phyloP scores from a whole-genome alignment of 305 asterid species.

The Plantago rigida region DNA sequence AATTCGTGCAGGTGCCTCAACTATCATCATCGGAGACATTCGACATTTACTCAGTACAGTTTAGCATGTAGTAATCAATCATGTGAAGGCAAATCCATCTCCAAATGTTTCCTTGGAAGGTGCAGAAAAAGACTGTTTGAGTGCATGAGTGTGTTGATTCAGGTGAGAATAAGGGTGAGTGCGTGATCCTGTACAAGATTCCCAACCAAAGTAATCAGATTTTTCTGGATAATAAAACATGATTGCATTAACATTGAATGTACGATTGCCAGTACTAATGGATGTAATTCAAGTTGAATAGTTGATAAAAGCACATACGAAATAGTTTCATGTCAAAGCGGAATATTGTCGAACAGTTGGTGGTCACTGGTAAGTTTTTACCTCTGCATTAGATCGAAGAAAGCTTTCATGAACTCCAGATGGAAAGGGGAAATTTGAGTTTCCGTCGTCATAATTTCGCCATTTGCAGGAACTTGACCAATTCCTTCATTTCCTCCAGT shows the following conservation, averaged over 20 bases:
- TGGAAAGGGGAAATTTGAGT: background rate
- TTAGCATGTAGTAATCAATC: conserved; percentile 21
- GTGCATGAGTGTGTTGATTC: background rate
- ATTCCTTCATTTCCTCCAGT: too few relatives aligned
- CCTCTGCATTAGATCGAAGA: background rate
- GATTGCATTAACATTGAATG: background rate
- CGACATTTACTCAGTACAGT: conserved; percentile 31
- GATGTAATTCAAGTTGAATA: background rate
- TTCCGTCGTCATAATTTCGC: background rate
- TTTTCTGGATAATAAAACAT: background rate
- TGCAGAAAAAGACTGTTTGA: background rate
- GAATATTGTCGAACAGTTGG: background rate
- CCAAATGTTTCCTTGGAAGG: background rate
- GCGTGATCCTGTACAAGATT: background rate
- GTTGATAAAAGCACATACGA: background rate
- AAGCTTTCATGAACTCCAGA: background rate
- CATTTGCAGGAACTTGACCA: background rate
- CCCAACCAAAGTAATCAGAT: background rate
- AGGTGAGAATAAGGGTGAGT: background rate
- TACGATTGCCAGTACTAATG: background rate
- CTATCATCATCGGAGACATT: conserved; percentile 39
- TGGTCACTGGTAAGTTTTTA: background rate
- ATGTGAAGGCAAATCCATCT: background rate
- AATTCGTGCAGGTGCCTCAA: conserved; percentile 43
- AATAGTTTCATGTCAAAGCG: background rate